Base-by-base conservation (phyloP, 2,329 filamentous ascomycete genomes). In the Venturia oleaginea region DNA sequence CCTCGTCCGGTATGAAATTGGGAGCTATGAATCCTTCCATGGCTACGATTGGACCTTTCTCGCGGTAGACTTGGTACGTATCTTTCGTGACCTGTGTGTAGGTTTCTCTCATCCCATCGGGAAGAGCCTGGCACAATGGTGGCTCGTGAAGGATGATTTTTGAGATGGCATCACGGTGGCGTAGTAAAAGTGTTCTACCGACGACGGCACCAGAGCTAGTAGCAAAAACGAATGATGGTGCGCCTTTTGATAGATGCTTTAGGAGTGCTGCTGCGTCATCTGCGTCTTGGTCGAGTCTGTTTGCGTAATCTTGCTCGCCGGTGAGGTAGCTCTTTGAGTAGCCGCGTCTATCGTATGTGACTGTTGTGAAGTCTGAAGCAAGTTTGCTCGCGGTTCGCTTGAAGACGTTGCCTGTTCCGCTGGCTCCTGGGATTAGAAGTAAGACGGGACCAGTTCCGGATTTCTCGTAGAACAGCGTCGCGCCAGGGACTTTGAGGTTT, bases 341-440 rank as follows among this genome's bases (percentile, higher is more conserved):
- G 17, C 68, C 69, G 24, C 69, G 67, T n/a, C 73, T 70, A 66
- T 74, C 72, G 65, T 71, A 74, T 34, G 67, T 67, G 30, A 70
- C 67, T 32, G 73, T 69, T 10, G 68, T 74, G 68, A 70, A 72
- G 54, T 71, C 48, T 10, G 65, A 38, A 22, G 68, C 67, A 1
- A 75, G 66, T 17, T 65, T 51, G 34, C 67, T 65, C 6, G 69
- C 70, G 10, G 70, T 61, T 3, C 63, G 42, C 38, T 69, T 64
- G 65, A 70, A 75, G 48, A 73, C 67, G 19, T 70, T 68, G 5
- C 67, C 67, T 22, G 66, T 66, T 19, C 73, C 72, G 40, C 71
- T 68, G 30, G 70, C 72, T 46, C 73, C 72, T 24, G 71, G 68
- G 48, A 75, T 72, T n/a, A 70, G 66, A 43, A 74, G 65, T 13